These are phyloP conservation scores for Schwanniomyces yamadae DNA, from an alignment of 805 yeast species.

Conservation along the genomic window DNA sequence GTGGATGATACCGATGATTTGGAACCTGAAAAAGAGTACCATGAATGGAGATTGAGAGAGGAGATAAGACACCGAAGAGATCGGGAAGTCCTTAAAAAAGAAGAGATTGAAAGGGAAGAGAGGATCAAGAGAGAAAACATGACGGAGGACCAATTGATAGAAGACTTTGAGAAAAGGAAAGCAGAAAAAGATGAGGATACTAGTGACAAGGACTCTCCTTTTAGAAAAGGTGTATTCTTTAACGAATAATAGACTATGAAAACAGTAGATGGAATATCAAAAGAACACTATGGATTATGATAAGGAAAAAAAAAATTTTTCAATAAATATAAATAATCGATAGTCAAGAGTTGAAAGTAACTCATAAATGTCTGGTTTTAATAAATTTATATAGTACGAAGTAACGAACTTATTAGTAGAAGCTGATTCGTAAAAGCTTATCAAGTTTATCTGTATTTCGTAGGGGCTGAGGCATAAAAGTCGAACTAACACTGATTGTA, in stretches of 20 bases:
- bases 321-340: too few species aligned
- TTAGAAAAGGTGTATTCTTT: constrained; percentile 14
- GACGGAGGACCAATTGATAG: constrained; percentile 6
- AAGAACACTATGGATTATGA: too few species aligned
- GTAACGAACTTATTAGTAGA: too few species aligned
- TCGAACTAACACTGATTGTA: too few species aligned
- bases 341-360: too few species aligned
- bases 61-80: constrained; percentile 23
- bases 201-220: background rate
- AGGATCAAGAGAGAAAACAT: constrained; percentile 16
- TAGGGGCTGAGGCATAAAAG: too few species aligned
- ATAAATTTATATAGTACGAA: too few species aligned
- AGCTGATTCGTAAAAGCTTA: too few species aligned
- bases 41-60: constrained; percentile 31
- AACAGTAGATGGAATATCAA: too few species aligned
- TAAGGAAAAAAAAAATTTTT: constrained; percentile 15
- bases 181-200: background rate
- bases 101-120: constrained; percentile 29
- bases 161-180: constrained; percentile 5
- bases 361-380: too few species aligned
- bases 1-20: constrained; percentile 36
- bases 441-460: too few species aligned
- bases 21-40: constrained; percentile 32
- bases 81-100: constrained; percentile 13
- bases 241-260: too few species aligned